Evolutionary conservation across 2,329 filamentous ascomycete species (phyloP).

Genomic region (Beauveria scarabaeidicola): DNA sequence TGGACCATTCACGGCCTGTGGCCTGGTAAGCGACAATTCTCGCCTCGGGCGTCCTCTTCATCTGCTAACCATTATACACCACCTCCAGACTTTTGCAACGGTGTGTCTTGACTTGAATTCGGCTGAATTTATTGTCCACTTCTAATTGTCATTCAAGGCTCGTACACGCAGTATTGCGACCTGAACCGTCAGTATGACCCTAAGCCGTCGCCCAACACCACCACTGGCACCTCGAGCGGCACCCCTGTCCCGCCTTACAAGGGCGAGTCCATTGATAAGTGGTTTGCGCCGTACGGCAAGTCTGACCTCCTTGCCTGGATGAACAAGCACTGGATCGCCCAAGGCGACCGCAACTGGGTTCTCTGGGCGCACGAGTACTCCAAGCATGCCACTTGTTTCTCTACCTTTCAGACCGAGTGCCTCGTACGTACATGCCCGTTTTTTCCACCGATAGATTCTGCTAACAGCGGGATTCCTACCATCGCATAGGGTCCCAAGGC

Average conservation of each 20-base stretch:
- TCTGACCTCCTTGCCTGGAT: conserved; percentile 56
- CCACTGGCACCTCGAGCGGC: conserved; percentile 44
- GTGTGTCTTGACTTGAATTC: conserved; percentile 13
- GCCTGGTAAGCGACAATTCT: conserved; percentile 28
- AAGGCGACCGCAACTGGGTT: conserved; percentile 44
- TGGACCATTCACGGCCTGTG: conserved; percentile 56
- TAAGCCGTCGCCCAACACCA: conserved; percentile 52
- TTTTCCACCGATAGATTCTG: not conserved
- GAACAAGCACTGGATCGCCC: conserved; percentile 56
- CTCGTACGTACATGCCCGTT: conserved; percentile 30
- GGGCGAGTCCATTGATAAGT: conserved; percentile 48
- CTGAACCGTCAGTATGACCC: conserved; percentile 57
- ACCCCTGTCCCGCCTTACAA: conserved; percentile 48
- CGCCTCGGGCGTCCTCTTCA: not conserved
- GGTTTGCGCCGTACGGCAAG: conserved; percentile 49
- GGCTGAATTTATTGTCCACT: not conserved
- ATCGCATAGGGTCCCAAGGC: conserved; percentile 39
- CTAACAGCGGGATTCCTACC: not conserved
- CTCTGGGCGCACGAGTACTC: conserved; percentile 62
- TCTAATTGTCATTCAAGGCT: conserved; percentile 28
- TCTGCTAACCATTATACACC: not conserved
- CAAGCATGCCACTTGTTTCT: conserved; percentile 62
- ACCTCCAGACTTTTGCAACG: conserved; percentile 35
- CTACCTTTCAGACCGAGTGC: conserved; percentile 56
- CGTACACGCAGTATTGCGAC: conserved; percentile 61